Evolutionary conservation across 2,329 filamentous ascomycete species (phyloP).

Genomic region (Botryotinia calthae): DNA sequence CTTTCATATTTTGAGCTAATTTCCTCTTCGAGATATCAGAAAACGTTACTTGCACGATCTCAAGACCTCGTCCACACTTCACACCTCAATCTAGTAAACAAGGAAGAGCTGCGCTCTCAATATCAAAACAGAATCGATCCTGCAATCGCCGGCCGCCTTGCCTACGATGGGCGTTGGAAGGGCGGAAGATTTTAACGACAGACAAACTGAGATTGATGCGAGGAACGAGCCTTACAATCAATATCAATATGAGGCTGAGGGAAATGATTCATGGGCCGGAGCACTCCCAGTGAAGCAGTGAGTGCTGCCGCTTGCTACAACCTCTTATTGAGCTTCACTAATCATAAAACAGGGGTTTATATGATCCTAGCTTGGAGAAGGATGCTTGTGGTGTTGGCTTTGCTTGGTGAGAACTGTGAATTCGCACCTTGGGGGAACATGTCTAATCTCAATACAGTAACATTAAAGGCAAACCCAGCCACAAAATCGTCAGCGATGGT

Average conservation of each 20-base stretch:
- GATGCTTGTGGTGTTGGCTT: conserved; percentile 99
- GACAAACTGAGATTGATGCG: conserved; percentile 60
- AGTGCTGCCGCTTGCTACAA: conserved; percentile 32
- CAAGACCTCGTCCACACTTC: neutral
- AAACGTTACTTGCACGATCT: neutral
- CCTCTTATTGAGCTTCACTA: conserved; percentile 1
- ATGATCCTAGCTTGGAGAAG: conserved; percentile 93
- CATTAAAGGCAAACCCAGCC: conserved; percentile 94
- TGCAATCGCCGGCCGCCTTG: conserved; percentile 42
- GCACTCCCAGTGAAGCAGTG: conserved; percentile 93
- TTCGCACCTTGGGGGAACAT: neutral
- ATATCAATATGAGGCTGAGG: conserved; percentile 86
- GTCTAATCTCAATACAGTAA: conserved; percentile 56
- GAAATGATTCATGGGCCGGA: conserved; percentile 86
- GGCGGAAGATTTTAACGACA: conserved; percentile 65
- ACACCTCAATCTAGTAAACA: neutral
- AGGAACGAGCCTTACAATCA: conserved; percentile 60
- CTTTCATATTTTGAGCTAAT: conserved; percentile 12
- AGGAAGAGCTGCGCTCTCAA: conserved; percentile 24
- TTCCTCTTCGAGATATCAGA: conserved; percentile 10
- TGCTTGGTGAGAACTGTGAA: conserved; percentile 69
- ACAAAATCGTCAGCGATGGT: conserved; percentile 99
- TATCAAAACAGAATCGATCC: conserved; percentile 24
- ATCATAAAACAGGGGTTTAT: conserved; percentile 63
- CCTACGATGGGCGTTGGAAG: conserved; percentile 62